Evolutionary conservation across 2,329 filamentous ascomycete genomes (phyloP), one percentile per base, ranked within the genome.

Genomic region (Acephala macrosclerotiorum): DNA sequence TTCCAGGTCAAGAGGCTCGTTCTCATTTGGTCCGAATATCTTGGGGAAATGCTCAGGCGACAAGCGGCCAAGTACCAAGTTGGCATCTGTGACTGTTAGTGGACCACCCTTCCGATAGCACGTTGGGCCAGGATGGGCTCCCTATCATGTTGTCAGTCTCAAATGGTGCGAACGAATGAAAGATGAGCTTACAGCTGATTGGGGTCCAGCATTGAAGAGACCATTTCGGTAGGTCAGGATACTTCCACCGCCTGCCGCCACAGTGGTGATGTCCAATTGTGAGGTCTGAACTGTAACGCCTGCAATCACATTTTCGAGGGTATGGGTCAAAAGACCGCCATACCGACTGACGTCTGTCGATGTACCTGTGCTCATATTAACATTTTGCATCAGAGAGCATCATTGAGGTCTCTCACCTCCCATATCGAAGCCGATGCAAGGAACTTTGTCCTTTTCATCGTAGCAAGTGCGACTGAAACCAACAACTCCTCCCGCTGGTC

Each of bases 71-170:
- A 97, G 86, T 71, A 93, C 92, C 5, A 97, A 78, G 72, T 97
- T 97, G 1, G 94, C 94, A 76, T 97, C 94, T 0, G 94, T 97
- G 25, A 97, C 94, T 0, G 94, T 95, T 3, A 95, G 84, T 2
- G 94, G 94, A 33, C 94, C 94, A 0, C 91, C 92, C 77, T 97
- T 97, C 25, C 93, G 86, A 77, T 97, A 97, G 72, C 94, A 97
- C 0, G 93, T 92, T 11, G 94, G 94, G 0, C 94, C 94, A 0
- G 94, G 94, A 73, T 97, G 92, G 95, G 91, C 75, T 95, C 91
- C 73, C 92, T 33, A 57, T 2, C 2, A 6, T 42, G 16, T 18
- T n/a, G n/a, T 42, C 1, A 42, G 49, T 53, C 20, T 26, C 49
- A 53, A 53, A 11, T 53, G 1, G 49, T 53, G 8, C 7, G 9